Evolutionary conservation across 495 filamentous ascomycete species (phyloP), one percentile per base, ranked within the genome.

Genomic region (Neurospora discreta): DNA sequence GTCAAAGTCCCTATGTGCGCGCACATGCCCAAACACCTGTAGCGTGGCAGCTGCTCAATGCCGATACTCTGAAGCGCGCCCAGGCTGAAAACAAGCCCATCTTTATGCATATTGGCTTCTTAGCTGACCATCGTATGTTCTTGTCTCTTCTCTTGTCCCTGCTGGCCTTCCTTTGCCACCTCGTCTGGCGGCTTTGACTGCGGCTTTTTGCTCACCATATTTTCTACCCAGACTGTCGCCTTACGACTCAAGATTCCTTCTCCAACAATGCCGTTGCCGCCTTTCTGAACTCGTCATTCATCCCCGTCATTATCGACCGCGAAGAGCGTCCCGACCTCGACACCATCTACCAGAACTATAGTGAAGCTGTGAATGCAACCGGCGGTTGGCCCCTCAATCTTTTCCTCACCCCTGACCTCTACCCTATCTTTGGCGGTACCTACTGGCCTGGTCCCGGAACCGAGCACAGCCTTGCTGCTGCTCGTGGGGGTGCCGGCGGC

Each of bases 371-470:
- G 18, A 97, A 90, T 42, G 93, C 93, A 23, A 93, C 90, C 2
- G 96, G 94, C 3, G 95, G 95, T 36, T 99, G 96, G 96, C 95
- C 95, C 13, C 85, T 99, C 65, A 98, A 98, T 79, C 92, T 98
- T 26, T 98, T 99, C 78, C 85, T 98, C 36, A 98, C 96, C 0
- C 96, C 96, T 0, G 89, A 95, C 75, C 86, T 98, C 7, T 91
- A 97, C 73, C 95, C 95, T 1, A 89, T 99, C 26, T 98, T 97
- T 80, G 96, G 96, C 67, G 96, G 94, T 26, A 98, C 95, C 40
- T 99, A 99, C 80, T 98, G 93, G 92, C 93, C 95, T 11, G 93
- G 94, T 3, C 83, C 84, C n/a, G 83, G 93, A 88, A 71, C 90
- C 82, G 75, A 87, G 84, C 70, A 87, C 84, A 69, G 83, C 78